A percentile compares a stretch with the other conserved stretches of the same genome.
phyloP scores from a whole-genome alignment of 2,329 filamentous ascomycete species.

The Botrytis paeoniae region DNA sequence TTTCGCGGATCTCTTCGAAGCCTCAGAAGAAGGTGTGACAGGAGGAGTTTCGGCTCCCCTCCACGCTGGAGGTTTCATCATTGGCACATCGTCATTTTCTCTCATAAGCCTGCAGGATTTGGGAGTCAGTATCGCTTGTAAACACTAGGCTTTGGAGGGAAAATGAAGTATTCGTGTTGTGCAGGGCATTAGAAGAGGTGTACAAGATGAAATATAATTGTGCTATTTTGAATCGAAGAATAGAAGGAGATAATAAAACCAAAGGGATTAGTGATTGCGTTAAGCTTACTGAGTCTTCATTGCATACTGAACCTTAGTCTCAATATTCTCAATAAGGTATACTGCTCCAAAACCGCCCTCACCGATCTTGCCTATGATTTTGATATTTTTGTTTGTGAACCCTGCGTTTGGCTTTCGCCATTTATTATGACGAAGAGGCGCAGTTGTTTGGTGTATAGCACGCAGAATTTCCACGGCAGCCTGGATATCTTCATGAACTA shows the following conservation, averaged over 20 bases:
- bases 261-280: not conserved
- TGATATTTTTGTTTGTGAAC: not conserved
- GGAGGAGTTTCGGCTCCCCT: not conserved
- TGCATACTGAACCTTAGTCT: not conserved
- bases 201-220: not conserved
- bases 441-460: not conserved
- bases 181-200: not conserved
- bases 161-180: not conserved
- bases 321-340: slow-evolving; percentile 2
- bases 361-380: not conserved
- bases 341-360: not conserved
- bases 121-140: not conserved
- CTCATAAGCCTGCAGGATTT: not conserved
- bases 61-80: not conserved
- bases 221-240: not conserved
- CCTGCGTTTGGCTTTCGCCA: not conserved
- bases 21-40: not conserved
- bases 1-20: not conserved
- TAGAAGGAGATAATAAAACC: not conserved
- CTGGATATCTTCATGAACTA: too few relatives aligned
- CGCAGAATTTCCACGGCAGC: not conserved
- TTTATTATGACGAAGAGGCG: not conserved
- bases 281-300: slow-evolving; percentile 1
- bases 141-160: not conserved
- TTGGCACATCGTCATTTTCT: not conserved